These are phyloP conservation scores for Pythium utonaiense DNA, from an alignment of 352 stramenopile species.

Conservation along the genomic window DNA sequence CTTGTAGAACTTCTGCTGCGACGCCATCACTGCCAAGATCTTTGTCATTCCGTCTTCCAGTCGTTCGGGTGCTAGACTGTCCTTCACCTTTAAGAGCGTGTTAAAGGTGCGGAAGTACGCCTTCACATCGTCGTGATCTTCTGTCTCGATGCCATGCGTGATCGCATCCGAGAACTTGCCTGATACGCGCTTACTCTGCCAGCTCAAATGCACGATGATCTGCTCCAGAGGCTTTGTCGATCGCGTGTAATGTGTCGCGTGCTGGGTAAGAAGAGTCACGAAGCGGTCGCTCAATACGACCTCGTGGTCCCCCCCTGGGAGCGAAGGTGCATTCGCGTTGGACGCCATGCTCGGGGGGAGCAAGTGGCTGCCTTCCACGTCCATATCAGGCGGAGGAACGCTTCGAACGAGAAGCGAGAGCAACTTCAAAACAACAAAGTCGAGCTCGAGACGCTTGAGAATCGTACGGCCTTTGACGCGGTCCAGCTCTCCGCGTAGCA, in stretches of 20 bases:
- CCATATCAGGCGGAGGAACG: constrained; percentile 67
- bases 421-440: constrained; percentile 61
- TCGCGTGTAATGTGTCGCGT: constrained; percentile 66
- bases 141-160: constrained; percentile 66
- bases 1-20: constrained; percentile 85
- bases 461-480: constrained; percentile 67
- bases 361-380: constrained; percentile 30
- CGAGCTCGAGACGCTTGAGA: constrained; percentile 79
- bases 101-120: constrained; percentile 87
- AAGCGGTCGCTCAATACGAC: constrained; percentile 77
- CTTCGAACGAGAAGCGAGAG: constrained; percentile 71
- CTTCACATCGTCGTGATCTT: constrained; percentile 86
- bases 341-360: constrained; percentile 62
- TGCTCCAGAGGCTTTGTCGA: constrained; percentile 80
- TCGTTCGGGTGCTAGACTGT: constrained; percentile 59
- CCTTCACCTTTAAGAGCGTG: constrained; percentile 70
- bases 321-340: constrained; percentile 52
- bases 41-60: constrained; percentile 68
- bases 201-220: constrained; percentile 75
- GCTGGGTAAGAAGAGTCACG: constrained; percentile 68
- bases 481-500: constrained; percentile 66
- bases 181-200: constrained; percentile 66
- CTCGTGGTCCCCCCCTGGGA: constrained; percentile 53
- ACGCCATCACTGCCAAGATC: constrained; percentile 74
- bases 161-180: constrained; percentile 57